phyloP scores from a whole-genome alignment of 1,139 yeast species.

The Debaryomyces subglobosus region DNA sequence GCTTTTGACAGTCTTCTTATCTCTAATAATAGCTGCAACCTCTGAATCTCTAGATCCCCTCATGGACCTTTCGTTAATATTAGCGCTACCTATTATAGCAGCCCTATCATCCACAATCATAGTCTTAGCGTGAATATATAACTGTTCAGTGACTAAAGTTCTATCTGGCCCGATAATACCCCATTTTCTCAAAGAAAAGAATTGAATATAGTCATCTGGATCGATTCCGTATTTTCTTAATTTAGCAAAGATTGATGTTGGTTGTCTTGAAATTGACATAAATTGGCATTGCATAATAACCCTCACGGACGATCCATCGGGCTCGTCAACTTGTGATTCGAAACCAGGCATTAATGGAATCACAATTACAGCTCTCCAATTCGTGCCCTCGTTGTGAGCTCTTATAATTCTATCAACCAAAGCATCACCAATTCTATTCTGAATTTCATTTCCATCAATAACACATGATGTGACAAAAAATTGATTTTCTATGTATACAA shows the following conservation, averaged over 20 bases:
- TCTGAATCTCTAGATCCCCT: constrained; percentile 94
- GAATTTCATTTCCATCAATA: constrained; percentile 82
- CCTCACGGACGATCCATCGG: constrained; percentile 92
- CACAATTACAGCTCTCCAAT: constrained; percentile 88
- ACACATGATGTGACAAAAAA: constrained; percentile 88
- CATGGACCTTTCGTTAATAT: constrained; percentile 94
- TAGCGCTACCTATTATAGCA: constrained; percentile 95
- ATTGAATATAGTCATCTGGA: constrained; percentile 90
- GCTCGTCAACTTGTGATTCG: constrained; percentile 88
- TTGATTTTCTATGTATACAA: constrained; percentile 92
- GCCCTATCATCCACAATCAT: constrained; percentile 93
- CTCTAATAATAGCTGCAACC: constrained; percentile 85
- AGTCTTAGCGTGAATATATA: constrained; percentile 91
- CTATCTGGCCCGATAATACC: constrained; percentile 83
- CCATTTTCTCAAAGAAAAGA: constrained; percentile 93
- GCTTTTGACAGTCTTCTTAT: constrained; percentile 72
- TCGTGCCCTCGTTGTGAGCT: constrained; percentile 75
- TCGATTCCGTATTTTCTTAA: constrained; percentile 77
- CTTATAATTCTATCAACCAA: constrained; percentile 89
- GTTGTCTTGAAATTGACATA: constrained; percentile 90
- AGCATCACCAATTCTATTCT: constrained; percentile 94
- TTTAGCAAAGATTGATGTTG: constrained; percentile 85
- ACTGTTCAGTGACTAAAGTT: constrained; percentile 81
- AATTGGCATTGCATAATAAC: constrained; percentile 97
- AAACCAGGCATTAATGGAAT: constrained; percentile 99